Percentiles rank a stretch among this genome's conserved stretches.
phyloP scores from a whole-genome alignment of 2,329 filamentous ascomycete genomes.

The Penicillium hordei region DNA sequence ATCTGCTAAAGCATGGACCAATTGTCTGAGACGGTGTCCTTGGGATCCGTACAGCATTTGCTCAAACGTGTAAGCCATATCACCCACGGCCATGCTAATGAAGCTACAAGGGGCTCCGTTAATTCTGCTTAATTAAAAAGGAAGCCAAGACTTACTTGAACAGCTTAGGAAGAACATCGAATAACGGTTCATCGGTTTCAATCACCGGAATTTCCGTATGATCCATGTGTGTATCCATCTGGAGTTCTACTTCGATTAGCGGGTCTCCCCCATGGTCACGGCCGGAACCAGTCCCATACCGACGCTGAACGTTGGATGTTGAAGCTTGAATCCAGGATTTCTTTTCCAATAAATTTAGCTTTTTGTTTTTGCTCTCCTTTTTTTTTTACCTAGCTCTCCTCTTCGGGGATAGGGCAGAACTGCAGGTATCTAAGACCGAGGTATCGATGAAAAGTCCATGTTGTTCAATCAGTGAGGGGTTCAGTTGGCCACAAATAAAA shows the following conservation, averaged over 20 bases:
- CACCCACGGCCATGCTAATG: constrained; percentile 40
- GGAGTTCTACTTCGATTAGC: background rate
- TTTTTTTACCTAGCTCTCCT: background rate
- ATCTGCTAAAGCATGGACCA: constrained; percentile 42
- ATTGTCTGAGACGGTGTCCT: constrained; percentile 39
- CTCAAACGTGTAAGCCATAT: constrained; percentile 47
- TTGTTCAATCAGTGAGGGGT: background rate
- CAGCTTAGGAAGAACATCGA: constrained; percentile 43
- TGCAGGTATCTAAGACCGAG: constrained; percentile 5
- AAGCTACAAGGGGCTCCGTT: constrained; percentile 32
- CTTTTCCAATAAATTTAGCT: background rate
- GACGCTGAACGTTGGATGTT: background rate
- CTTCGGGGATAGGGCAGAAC: background rate
- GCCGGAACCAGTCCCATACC: background rate
- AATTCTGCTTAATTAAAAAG: background rate
- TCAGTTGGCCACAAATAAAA: background rate
- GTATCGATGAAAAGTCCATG: background rate
- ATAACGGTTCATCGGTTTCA: constrained; percentile 41
- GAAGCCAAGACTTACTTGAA: constrained; percentile 30
- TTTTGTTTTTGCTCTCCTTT: background rate
- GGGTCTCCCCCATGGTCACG: background rate
- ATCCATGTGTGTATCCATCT: constrained; percentile 18
- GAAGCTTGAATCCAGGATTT: background rate
- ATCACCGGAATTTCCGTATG: constrained; percentile 40
- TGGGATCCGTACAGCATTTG: constrained; percentile 42